These are phyloP conservation scores for Ceriops decandra DNA, from an alignment of 345 rosid species.

Conservation along the genomic window DNA sequence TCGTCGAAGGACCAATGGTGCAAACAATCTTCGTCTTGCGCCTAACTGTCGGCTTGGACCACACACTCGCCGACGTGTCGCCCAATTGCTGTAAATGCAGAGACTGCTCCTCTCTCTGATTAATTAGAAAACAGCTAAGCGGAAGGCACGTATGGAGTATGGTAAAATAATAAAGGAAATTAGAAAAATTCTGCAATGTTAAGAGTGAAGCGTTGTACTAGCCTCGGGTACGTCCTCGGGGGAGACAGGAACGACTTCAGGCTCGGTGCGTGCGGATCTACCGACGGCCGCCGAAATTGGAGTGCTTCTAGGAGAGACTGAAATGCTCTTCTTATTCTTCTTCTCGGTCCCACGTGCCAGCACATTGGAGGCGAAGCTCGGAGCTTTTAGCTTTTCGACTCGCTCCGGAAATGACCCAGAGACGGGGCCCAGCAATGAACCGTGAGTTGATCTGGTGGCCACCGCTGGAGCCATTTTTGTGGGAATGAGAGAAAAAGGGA, in stretches of 20 bases:
- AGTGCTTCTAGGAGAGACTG: conserved; percentile 29
- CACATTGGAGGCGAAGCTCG: conserved; percentile 48
- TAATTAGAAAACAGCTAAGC: too few relatives aligned
- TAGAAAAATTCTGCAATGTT: not conserved
- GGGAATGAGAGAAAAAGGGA: not conserved
- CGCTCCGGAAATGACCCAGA: conserved; percentile 48
- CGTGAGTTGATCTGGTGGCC: conserved; percentile 61
- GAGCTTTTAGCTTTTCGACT: conserved; percentile 45
- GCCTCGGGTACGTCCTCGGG: conserved; percentile 62
- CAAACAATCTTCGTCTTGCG: conserved; percentile 97
- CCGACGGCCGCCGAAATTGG: conserved; percentile 34
- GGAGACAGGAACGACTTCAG: conserved; percentile 65
- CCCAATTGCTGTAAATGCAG: conserved; percentile 37
- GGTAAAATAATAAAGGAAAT: not conserved
- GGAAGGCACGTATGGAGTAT: too few relatives aligned
- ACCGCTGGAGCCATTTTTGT: conserved; percentile 73
- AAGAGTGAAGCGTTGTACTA: not conserved
- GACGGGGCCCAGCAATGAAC: conserved; percentile 37
- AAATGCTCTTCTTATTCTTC: conserved; percentile 23
- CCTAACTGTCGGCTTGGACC: conserved; percentile 77
- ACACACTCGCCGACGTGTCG: conserved; percentile 62
- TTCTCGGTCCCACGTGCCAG: conserved; percentile 25
- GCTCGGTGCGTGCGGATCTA: conserved; percentile 51
- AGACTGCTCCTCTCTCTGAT: not conserved
- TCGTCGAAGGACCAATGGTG: conserved; percentile 93